phyloP scores from a whole-genome alignment of 2,329 filamentous ascomycete species.

The Venturia oleaginea region DNA sequence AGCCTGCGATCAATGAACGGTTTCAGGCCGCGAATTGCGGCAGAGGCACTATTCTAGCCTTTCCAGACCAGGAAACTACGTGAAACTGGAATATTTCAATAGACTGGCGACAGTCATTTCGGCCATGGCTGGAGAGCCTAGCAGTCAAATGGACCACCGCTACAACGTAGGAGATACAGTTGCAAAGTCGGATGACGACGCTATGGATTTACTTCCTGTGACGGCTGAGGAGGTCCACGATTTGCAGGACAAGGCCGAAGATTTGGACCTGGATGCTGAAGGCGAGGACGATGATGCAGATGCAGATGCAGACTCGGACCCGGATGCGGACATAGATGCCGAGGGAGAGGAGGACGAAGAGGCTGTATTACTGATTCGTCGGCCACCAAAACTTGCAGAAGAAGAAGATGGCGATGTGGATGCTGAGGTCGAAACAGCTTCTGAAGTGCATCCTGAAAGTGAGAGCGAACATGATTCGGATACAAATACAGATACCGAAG shows the following conservation, averaged over 20 bases:
- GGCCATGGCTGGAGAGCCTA: conserved; percentile 32
- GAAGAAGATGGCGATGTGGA: conserved; percentile 29
- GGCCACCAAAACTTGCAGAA: conserved; percentile 21
- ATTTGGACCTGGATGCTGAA: conserved; percentile 23
- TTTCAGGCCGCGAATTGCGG: conserved; percentile 1
- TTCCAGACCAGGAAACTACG: conserved; percentile 5
- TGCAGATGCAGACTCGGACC: conserved; percentile 29
- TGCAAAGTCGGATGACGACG: conserved; percentile 23
- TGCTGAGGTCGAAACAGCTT: conserved; percentile 25
- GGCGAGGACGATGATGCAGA: conserved; percentile 33
- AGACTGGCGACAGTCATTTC: conserved; percentile 33
- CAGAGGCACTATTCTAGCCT: neutral
- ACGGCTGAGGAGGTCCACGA: conserved; percentile 2
- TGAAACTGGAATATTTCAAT: conserved; percentile 19
- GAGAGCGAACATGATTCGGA: conserved; percentile 29
- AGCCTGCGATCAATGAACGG: neutral
- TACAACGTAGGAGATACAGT: neutral
- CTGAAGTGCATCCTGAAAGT: conserved; percentile 25
- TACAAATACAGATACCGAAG: conserved; percentile 43
- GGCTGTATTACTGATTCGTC: conserved; percentile 19
- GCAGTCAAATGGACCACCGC: conserved; percentile 24
- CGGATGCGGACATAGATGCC: conserved; percentile 31
- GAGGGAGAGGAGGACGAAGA: conserved; percentile 38
- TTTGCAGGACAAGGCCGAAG: conserved; percentile 19
- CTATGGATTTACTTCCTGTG: conserved; percentile 22